phyloP scores from a whole-genome alignment of 257 asterid genomes.

The Ocimum tenuiflorum region DNA sequence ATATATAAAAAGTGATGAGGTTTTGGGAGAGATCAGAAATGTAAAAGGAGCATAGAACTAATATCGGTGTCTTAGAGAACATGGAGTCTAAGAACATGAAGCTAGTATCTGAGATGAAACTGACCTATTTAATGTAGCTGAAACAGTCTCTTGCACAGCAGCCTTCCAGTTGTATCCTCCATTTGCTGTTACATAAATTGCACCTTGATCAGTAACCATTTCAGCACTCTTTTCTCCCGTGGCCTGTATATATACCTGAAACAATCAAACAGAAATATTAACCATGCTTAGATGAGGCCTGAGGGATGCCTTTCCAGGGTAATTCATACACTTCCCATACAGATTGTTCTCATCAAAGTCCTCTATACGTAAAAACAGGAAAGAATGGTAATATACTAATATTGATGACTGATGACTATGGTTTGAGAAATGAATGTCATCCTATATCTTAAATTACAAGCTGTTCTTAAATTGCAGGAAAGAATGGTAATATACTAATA shows the following conservation, averaged over 20 bases:
- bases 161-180: constrained; percentile 98
- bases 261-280: constrained; percentile 12
- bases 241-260: constrained; percentile 77
- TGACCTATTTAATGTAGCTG: constrained; percentile 93
- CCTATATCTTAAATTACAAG: constrained; percentile 2
- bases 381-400: not conserved
- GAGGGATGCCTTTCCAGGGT: not conserved
- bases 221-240: constrained; percentile 87
- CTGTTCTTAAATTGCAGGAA: too few relatives aligned
- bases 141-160: constrained; percentile 95
- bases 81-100: not conserved
- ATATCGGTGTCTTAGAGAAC: not conserved
- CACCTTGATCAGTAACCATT: constrained; percentile 97
- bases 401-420: not conserved
- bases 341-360: not conserved
- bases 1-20: not conserved
- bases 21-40: not conserved
- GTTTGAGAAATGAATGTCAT: not conserved
- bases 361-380: not conserved
- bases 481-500: not conserved
- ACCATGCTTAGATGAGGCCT: constrained; percentile 17
- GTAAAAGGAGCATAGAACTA: not conserved
- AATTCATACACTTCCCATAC: not conserved
- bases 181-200: constrained; percentile 80
- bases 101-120: constrained; percentile 18